Percentiles rank a stretch among this genome's conserved stretches.
phyloP scores from a whole-genome alignment of 2,329 filamentous ascomycete species.

The Chrysoporthe cubensis region DNA sequence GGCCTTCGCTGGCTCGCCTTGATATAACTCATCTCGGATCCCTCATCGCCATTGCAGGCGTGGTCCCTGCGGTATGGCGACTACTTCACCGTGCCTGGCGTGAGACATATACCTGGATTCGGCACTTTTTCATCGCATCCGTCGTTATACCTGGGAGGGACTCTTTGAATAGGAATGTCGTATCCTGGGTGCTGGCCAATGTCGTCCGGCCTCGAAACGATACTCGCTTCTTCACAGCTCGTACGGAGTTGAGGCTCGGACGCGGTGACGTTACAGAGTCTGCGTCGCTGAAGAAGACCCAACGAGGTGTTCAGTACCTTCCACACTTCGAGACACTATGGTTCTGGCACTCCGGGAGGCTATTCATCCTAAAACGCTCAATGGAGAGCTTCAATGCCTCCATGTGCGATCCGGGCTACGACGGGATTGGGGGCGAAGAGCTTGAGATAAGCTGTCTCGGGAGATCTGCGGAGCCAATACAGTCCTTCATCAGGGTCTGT shows the following conservation, averaged over 20 bases:
- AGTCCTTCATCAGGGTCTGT: conserved; percentile 48
- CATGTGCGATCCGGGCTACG: conserved; percentile 47
- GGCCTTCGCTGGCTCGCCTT: conserved; percentile 31
- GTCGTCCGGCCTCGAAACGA: conserved; percentile 42
- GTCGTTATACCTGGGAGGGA: conserved; percentile 49
- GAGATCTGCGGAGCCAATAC: conserved; percentile 54
- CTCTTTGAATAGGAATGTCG: conserved; percentile 49
- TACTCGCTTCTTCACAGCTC: conserved; percentile 47
- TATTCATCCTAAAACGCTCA: conserved; percentile 51
- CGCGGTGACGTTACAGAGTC: conserved; percentile 38
- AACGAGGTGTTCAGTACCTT: conserved; percentile 47
- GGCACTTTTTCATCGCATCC: conserved; percentile 48
- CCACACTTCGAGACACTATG: conserved; percentile 50
- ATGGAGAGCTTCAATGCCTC: conserved; percentile 42
- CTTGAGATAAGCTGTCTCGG: conserved; percentile 55
- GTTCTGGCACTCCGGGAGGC: conserved; percentile 53
- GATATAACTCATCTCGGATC: conserved; percentile 51
- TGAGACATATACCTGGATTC: conserved; percentile 46
- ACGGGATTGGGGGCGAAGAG: conserved; percentile 51
- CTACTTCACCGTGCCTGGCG: conserved; percentile 42
- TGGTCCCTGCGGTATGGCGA: conserved; percentile 45
- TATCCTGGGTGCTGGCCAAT: conserved; percentile 50
- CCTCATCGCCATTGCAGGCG: conserved; percentile 48
- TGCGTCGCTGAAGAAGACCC: conserved; percentile 46
- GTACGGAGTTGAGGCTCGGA: conserved; percentile 44